Base-by-base conservation (phyloP, 352 stramenopile species). In the Pythium aquatile region DNA sequence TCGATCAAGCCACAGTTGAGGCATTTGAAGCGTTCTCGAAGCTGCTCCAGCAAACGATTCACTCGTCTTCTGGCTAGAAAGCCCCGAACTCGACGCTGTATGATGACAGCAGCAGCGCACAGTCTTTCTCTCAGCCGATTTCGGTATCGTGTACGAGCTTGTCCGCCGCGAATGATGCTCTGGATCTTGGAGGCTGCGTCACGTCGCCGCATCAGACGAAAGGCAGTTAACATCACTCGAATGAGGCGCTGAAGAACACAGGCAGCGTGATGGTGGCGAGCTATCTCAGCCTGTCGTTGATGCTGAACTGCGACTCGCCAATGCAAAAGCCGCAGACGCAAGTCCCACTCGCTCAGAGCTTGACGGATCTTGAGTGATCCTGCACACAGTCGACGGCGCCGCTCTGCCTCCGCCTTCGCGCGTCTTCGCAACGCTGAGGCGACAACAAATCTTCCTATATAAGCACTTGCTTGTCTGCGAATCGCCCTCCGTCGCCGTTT, bases 1-100 rank as follows among this genome's bases (percentile, higher is more conserved):
- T 90, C 81, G 28, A 88, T 65, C 29, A 76, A 68, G 0, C 81
- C 78, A 51, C 81, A 90, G 59, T 90, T 90, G 3, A 48, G 32
- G 39, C 81, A 90, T 11, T 66, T 55, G 14, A 90, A 90, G 17
- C 79, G 70, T 28, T 88, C 72, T 24, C 76, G 68, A 11, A 85
- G 49, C 53, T 75, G 70, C 20, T 63, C 57, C 2, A 79, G 37
- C 6, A 76, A 30, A 30, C 63, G 61, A 29, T 47, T 26, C 24
- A 78, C 69, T 10, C 48, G 67, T 11, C 30, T 17, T 2, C 77
- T 70, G 10, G 66, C 68, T 5, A 72, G 30, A 10, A 66, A 46
- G 0, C 77, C 79, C 14, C 77, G 68, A 13, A 55, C 40, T 9
- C 55, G 42, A 0, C 66, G 46, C 35, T 88, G 79, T 14, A 87